Conservation (phyloP, 169 alveolate genomes). For the Cryptosporidium ubiquitum region DNA sequence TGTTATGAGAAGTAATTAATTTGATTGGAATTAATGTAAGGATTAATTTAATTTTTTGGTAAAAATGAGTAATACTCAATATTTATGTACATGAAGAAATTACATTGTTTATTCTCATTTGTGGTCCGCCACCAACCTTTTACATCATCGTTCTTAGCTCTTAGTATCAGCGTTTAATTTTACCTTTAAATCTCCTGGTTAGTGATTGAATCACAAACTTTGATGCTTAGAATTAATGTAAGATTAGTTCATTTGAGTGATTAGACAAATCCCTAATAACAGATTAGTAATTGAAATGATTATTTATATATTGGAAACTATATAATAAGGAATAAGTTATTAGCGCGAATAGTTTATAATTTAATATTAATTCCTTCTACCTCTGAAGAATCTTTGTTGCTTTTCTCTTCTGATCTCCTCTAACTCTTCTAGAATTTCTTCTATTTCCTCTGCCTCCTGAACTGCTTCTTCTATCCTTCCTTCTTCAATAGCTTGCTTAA, state of each 20-base stretch:
- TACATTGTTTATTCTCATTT: neutral
- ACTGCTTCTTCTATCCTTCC: slow-evolving; percentile 41
- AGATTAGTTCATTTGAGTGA: neutral
- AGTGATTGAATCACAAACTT: neutral
- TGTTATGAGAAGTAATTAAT: slow-evolving; percentile 1
- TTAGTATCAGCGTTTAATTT: neutral
- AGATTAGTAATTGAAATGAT: neutral
- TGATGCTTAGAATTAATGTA: neutral
- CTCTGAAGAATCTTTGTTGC: slow-evolving; percentile 26
- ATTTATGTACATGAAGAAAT: neutral
- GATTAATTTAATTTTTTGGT: neutral
- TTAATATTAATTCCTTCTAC: slow-evolving; percentile 4
- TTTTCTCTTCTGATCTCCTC: slow-evolving; percentile 29
- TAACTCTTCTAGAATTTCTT: slow-evolving; percentile 30
- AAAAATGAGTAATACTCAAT: neutral
- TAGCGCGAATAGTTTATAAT: neutral
- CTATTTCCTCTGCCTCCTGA: slow-evolving; percentile 62
- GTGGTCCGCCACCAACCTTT: neutral
- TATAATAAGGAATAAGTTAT: neutral
- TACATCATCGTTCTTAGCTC: slow-evolving; percentile 2
- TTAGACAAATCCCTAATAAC: no score
- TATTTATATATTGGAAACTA: neutral
- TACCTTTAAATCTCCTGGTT: neutral
- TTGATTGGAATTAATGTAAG: slow-evolving; percentile 6
- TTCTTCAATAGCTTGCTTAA: slow-evolving; percentile 50